Conservation (phyloP, 768 basidiomycete species). For the Dioszegia hungarica region DNA sequence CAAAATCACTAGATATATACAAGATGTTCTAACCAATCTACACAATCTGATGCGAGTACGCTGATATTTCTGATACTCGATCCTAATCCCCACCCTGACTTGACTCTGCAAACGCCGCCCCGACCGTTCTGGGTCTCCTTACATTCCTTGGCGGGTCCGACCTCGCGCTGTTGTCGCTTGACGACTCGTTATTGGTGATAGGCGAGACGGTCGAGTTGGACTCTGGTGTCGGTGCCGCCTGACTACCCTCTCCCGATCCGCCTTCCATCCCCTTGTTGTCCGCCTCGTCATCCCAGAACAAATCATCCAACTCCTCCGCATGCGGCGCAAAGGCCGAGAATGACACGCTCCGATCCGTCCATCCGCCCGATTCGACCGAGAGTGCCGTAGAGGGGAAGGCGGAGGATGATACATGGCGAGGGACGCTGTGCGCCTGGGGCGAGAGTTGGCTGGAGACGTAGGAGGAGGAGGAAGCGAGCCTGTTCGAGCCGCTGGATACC, state of each 20-base stretch:
- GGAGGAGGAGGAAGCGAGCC: slow-evolving; percentile 7
- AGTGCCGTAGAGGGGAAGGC: slow-evolving; percentile 16
- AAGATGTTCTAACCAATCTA: neutral
- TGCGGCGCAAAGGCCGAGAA: slow-evolving; percentile 4
- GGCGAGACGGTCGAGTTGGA: neutral
- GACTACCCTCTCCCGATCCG: neutral
- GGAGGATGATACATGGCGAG: slow-evolving; percentile 22
- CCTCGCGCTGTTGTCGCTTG: neutral
- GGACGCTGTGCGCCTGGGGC: slow-evolving; percentile 2
- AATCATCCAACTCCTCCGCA: neutral
- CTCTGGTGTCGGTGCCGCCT: neutral
- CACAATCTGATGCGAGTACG: no score
- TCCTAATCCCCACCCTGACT: no score
- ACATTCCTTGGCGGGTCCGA: slow-evolving; percentile 1
- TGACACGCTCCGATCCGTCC: slow-evolving; percentile 1
- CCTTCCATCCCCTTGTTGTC: neutral
- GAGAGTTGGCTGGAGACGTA: neutral
- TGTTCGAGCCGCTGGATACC: slow-evolving; percentile 17
- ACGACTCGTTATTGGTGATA: neutral
- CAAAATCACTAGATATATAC: neutral
- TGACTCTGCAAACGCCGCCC: neutral
- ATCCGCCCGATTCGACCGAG: neutral
- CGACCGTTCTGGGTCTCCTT: neutral
- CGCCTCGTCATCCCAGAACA: slow-evolving; percentile 1
- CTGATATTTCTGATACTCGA: no score